phyloP scores from a whole-genome alignment of 208 protist genomes.

The Zelonia costaricensis region DNA sequence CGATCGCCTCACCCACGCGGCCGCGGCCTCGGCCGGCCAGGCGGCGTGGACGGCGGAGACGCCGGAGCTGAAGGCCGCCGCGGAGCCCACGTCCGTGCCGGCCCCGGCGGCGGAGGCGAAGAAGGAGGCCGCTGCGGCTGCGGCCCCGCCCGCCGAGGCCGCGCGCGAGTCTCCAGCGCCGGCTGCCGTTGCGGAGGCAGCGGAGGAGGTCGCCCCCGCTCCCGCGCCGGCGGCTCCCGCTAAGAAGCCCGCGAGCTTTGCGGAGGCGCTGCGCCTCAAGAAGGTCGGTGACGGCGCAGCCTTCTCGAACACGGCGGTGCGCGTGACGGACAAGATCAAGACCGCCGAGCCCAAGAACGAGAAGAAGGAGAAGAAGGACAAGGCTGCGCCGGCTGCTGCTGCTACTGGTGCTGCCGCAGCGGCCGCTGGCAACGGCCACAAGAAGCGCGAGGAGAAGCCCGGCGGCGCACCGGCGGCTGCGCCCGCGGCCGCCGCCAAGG shows the following conservation, averaged over 20 bases:
- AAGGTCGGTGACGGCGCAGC: slow-evolving; percentile 16
- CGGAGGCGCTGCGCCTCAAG: slow-evolving; percentile 44
- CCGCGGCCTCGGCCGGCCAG: neutral
- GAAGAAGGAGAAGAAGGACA: slow-evolving; percentile 30
- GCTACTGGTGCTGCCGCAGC: neutral
- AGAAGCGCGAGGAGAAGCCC: slow-evolving; percentile 4
- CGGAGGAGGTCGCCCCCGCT: slow-evolving; percentile 1
- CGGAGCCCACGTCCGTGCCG: neutral
- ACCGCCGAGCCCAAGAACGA: too few relatives aligned
- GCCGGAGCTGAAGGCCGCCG: slow-evolving; percentile 2
- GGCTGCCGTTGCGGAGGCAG: neutral
- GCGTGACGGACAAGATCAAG: slow-evolving; percentile 19
- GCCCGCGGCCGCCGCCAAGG: slow-evolving; percentile 1
- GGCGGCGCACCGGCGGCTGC: slow-evolving; percentile 12
- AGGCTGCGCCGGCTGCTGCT: neutral
- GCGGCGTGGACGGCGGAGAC: slow-evolving; percentile 8
- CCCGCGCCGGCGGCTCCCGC: neutral
- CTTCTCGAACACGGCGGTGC: slow-evolving; percentile 23
- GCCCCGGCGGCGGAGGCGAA: neutral
- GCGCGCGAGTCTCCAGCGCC: neutral
- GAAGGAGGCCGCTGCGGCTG: neutral
- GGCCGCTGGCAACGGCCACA: slow-evolving; percentile 1
- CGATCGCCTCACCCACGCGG: slow-evolving; percentile 41
- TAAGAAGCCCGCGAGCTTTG: slow-evolving; percentile 49
- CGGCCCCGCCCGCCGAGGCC: neutral